phyloP scores from a whole-genome alignment of 2,329 filamentous ascomycete species.

The Tolypocladium paradoxum region DNA sequence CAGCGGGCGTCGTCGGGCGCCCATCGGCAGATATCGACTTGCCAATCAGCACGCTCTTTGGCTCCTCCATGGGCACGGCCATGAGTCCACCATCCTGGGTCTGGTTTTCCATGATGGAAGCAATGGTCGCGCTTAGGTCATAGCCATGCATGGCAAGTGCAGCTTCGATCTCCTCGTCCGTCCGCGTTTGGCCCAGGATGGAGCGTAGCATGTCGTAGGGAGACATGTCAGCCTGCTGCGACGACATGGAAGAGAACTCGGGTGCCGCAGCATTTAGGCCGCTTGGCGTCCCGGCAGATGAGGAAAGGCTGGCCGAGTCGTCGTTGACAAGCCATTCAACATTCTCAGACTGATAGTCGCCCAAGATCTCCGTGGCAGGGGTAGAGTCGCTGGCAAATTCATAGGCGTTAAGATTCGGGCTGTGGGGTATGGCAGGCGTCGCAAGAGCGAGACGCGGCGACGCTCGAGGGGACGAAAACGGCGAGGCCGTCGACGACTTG shows the following conservation, averaged over 20 bases:
- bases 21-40: conserved; percentile 75
- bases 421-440: conserved; percentile 84
- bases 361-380: conserved; percentile 74
- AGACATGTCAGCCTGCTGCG: conserved; percentile 79
- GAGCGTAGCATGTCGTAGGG: conserved; percentile 96
- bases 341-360: conserved; percentile 85
- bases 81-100: conserved; percentile 24
- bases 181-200: conserved; percentile 77
- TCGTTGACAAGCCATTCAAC: conserved; percentile 97
- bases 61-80: conserved; percentile 35
- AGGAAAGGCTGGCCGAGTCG: conserved; percentile 69
- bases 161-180: conserved; percentile 90
- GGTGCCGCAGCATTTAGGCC: conserved; percentile 70
- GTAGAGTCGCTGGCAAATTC: conserved; percentile 79
- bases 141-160: conserved; percentile 83
- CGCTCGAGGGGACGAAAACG: conserved; percentile 86
- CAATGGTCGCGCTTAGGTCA: conserved; percentile 85
- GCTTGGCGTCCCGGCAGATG: conserved; percentile 57
- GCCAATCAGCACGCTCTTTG: conserved; percentile 67
- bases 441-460: conserved; percentile 86
- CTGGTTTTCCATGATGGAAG: conserved; percentile 72
- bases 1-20: conserved; percentile 65
- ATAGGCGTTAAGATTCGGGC: conserved; percentile 87
- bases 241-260: conserved; percentile 54
- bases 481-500: conserved; percentile 71